Base-by-base conservation (phyloP, 31 red algal species). In the Pterothamnion heteromorphum region DNA sequence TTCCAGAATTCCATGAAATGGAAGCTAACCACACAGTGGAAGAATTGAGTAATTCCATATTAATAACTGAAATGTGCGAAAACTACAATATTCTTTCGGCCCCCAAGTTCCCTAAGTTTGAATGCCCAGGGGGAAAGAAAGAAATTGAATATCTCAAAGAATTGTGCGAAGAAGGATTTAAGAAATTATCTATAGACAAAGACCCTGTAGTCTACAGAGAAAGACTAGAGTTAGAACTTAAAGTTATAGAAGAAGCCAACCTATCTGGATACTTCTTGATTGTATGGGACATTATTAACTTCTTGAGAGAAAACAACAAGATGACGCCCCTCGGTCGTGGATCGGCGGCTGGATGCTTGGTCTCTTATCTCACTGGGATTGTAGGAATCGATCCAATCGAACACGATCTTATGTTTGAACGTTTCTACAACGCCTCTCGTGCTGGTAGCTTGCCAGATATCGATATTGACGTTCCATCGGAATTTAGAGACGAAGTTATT, bases 351-450 rank as follows among this genome's bases (percentile, higher is more conserved):
- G 95, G 97, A 31, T 95, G 94, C 9, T 91, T 98, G 37, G 93
- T 98, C 35, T 95, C 95, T 37, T 98, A 93, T 71, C 91, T 76
- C 4, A 76, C 97, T 1, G 24, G 71, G 32, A 98, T 98, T 38
- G 97, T 95, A 0, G 94, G 95, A 64, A 84, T 98, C 3, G 97
- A 98, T 39, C 95, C 95, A 30, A 96, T 96, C 80, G 36, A 18
- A 27, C 92, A 94, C 57, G 89, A 93, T 81, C 87, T 98, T 43
- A 88, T 97, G 5, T 98, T 98, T 58, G 97, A 98, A 89, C 89
- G 97, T 1, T 98, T 98, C 92, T 83, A 97, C 35, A 98, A 97
- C 57, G 93, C 94, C 23, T 95, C 95, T 36, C 93, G 97, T 71
- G 84, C 27, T 34, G 38, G 38, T 41, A 41, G 3, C 2, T 94